Percentiles rank a stretch among this genome's conserved stretches.
phyloP scores from a whole-genome alignment of 768 basidiomycete genomes.

The Gloeopeniophorella convolvens region DNA sequence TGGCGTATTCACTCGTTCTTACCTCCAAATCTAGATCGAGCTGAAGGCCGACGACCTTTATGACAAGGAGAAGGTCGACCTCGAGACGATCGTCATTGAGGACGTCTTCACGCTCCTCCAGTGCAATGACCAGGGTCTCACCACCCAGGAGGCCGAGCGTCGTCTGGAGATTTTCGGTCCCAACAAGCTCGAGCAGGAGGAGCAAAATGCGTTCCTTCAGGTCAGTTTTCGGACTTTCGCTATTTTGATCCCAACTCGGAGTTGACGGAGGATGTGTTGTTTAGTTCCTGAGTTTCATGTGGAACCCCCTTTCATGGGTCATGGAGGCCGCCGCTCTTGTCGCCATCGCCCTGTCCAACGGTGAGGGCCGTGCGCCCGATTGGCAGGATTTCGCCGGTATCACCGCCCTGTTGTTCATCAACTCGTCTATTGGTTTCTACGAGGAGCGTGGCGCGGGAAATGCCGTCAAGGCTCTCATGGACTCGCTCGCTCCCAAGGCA shows the following conservation, averaged over 20 bases:
- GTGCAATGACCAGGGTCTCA: slow-evolving; percentile 78
- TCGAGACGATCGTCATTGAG: slow-evolving; percentile 93
- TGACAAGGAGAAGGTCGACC: slow-evolving; percentile 98
- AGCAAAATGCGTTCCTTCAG: slow-evolving; percentile 71
- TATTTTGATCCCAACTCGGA: not conserved
- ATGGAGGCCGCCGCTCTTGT: slow-evolving; percentile 97
- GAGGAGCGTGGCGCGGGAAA: slow-evolving; percentile 97
- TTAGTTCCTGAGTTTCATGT: slow-evolving; percentile 95
- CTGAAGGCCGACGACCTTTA: slow-evolving; percentile 91
- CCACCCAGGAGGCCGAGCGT: slow-evolving; percentile 63
- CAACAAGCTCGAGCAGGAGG: slow-evolving; percentile 88
- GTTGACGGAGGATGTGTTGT: not conserved
- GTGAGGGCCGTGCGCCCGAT: slow-evolving; percentile 78
- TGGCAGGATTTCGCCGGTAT: slow-evolving; percentile 99
- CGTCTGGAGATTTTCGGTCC: slow-evolving; percentile 93
- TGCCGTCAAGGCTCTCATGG: slow-evolving; percentile 99
- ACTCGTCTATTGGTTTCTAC: slow-evolving; percentile 97
- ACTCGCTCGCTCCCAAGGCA: slow-evolving; percentile 96
- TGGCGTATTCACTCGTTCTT: not conserved
- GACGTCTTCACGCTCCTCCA: slow-evolving; percentile 96
- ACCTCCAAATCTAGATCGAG: slow-evolving; percentile 48
- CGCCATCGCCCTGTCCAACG: slow-evolving; percentile 94
- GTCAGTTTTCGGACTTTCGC: not conserved
- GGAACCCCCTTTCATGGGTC: slow-evolving; percentile 99
- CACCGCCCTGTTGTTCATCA: slow-evolving; percentile 83